Evolutionary conservation across 352 stramenopile genomes (phyloP).

Genomic region (Globisporangium mamillatum): DNA sequence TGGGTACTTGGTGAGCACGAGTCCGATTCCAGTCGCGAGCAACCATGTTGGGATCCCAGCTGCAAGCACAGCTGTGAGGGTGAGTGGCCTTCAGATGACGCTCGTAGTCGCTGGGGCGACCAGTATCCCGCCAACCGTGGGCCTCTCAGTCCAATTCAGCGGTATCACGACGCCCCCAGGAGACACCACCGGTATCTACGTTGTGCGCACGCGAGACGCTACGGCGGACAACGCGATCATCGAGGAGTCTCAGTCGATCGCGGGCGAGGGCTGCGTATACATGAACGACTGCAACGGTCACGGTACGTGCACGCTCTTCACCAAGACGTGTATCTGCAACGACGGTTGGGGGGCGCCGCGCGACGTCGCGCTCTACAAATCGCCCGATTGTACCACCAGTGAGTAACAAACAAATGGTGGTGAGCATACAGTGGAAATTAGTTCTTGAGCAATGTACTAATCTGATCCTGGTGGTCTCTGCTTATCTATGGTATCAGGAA

Average conservation of each 20-base stretch:
- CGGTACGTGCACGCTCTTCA: slow-evolving; percentile 69
- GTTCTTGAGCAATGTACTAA: background rate
- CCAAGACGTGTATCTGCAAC: slow-evolving; percentile 61
- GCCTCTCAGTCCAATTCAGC: slow-evolving; percentile 40
- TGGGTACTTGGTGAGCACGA: slow-evolving; percentile 31
- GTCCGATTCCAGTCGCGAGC: slow-evolving; percentile 22
- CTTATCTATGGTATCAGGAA: slow-evolving; percentile 22
- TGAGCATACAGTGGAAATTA: background rate
- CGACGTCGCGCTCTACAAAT: slow-evolving; percentile 72
- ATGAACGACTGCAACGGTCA: slow-evolving; percentile 85
- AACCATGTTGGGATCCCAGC: slow-evolving; percentile 31
- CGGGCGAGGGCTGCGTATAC: slow-evolving; percentile 58
- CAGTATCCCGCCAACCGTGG: slow-evolving; percentile 23
- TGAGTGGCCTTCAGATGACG: slow-evolving; percentile 25
- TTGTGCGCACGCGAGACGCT: slow-evolving; percentile 44
- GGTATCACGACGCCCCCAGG: slow-evolving; percentile 51
- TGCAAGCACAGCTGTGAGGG: slow-evolving; percentile 30
- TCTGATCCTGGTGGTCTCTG: background rate
- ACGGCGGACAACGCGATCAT: slow-evolving; percentile 34
- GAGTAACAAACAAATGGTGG: slow-evolving; percentile 11
- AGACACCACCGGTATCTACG: slow-evolving; percentile 41
- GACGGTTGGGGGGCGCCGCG: slow-evolving; percentile 50
- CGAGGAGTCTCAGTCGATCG: slow-evolving; percentile 49
- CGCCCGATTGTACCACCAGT: slow-evolving; percentile 79
- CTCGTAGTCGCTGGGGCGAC: slow-evolving; percentile 31